phyloP scores from a whole-genome alignment of 805 yeast genomes.

The Metschnikowia reukaufii region DNA sequence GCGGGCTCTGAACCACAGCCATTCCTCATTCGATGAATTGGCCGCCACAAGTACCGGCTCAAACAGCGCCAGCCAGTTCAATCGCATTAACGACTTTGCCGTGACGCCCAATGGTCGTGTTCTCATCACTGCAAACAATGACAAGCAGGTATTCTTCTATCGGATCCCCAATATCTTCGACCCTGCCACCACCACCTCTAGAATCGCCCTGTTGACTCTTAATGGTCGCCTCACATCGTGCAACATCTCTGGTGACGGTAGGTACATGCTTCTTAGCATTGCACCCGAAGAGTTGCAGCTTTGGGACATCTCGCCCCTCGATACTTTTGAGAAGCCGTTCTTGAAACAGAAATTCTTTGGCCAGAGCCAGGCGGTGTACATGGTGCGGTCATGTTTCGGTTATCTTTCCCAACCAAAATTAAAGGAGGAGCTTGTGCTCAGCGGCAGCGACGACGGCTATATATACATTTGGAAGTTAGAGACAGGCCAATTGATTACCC shows the following conservation, averaged over 20 bases:
- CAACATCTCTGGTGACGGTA: slow-evolving; percentile 53
- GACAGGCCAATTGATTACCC: slow-evolving; percentile 63
- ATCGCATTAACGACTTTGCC: slow-evolving; percentile 66
- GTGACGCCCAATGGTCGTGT: slow-evolving; percentile 63
- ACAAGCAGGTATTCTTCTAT: slow-evolving; percentile 60
- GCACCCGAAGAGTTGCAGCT: slow-evolving; percentile 76
- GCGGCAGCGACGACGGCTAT: slow-evolving; percentile 82
- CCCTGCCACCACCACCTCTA: slow-evolving; percentile 33
- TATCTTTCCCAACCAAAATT: slow-evolving; percentile 39
- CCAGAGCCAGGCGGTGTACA: slow-evolving; percentile 64
- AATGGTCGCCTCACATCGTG: slow-evolving; percentile 66
- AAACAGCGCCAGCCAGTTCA: slow-evolving; percentile 25
- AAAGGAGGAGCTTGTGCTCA: slow-evolving; percentile 65
- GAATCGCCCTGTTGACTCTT: slow-evolving; percentile 48
- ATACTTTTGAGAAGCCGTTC: slow-evolving; percentile 40
- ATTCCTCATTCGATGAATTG: slow-evolving; percentile 4
- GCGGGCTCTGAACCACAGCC: background rate
- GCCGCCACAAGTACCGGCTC: background rate
- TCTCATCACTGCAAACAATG: slow-evolving; percentile 64
- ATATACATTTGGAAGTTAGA: slow-evolving; percentile 76
- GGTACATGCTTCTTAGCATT: slow-evolving; percentile 58
- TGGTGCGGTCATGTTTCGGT: slow-evolving; percentile 78
- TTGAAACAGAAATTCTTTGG: slow-evolving; percentile 68
- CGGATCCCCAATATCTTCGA: slow-evolving; percentile 43
- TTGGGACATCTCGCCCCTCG: slow-evolving; percentile 61